Evolutionary conservation across 202 grass and related monocot genomes (phyloP).

Genomic region (Eragrostis tef): DNA sequence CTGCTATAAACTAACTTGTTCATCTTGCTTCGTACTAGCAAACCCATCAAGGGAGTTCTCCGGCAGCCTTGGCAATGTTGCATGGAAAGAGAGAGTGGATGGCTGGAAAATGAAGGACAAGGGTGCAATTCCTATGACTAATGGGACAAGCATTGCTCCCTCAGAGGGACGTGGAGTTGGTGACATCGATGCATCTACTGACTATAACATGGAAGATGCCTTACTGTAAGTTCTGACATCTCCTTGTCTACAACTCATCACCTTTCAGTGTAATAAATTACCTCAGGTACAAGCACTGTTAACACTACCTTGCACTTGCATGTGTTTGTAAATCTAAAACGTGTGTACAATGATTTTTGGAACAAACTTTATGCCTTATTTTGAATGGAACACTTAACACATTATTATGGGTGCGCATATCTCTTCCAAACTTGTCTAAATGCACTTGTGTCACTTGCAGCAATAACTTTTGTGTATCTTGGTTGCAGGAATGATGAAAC

Average conservation of each 20-base stretch:
- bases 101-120: slow-evolving; percentile 99
- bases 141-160: slow-evolving; percentile 88
- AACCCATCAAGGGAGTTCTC: slow-evolving; percentile 93
- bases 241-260: slow-evolving; percentile 31
- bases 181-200: slow-evolving; percentile 87
- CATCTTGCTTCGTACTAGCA: slow-evolving; percentile 49
- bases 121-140: slow-evolving; percentile 75
- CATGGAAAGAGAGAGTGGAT: slow-evolving; percentile 99
- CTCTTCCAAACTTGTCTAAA: slow-evolving; percentile 2
- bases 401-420: background rate
- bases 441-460: background rate
- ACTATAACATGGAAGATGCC: slow-evolving; percentile 92
- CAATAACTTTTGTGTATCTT: slow-evolving; percentile 38
- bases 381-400: background rate
- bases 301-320: slow-evolving; percentile 5
- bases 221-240: slow-evolving; percentile 70
- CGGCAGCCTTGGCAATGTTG: slow-evolving; percentile 86
- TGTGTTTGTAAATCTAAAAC: background rate
- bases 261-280: slow-evolving; percentile 19
- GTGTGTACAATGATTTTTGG: background rate
- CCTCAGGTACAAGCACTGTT: background rate
- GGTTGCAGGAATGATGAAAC: slow-evolving; percentile 91
- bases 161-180: slow-evolving; percentile 78
- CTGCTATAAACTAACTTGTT: slow-evolving; percentile 33
- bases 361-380: slow-evolving; percentile 25